Conservation (phyloP, 192 early-diverging fungal species). For the Mortierella alpina region DNA sequence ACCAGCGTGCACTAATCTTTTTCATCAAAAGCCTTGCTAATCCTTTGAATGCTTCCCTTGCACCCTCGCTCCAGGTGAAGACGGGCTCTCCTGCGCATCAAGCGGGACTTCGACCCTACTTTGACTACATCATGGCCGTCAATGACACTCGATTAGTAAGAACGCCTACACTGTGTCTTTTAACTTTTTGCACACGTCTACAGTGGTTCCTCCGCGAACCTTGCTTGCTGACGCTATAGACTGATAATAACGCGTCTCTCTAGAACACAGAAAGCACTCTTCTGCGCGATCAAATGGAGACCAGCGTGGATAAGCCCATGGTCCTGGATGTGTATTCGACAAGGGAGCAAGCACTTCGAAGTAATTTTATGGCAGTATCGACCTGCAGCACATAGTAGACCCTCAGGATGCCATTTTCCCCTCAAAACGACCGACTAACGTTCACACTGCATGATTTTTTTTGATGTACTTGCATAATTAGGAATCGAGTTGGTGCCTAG, state of each 20-base stretch:
- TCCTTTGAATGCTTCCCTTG: not conserved
- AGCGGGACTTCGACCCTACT: slow-evolving; percentile 76
- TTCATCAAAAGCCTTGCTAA: not conserved
- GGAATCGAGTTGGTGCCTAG: slow-evolving; percentile 54
- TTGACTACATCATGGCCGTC: slow-evolving; percentile 77
- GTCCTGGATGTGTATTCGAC: slow-evolving; percentile 67
- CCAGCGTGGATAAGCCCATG: slow-evolving; percentile 56
- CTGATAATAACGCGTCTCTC: not conserved
- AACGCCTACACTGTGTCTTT: not conserved
- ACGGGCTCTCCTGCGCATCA: slow-evolving; percentile 71
- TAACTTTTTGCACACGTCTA: not conserved
- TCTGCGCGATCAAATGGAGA: slow-evolving; percentile 56
- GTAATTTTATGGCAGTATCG: slow-evolving; percentile 9
- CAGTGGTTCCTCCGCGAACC: too few species aligned
- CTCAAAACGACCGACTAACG: not conserved
- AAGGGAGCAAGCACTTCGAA: slow-evolving; percentile 63
- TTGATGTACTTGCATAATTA: slow-evolving; percentile 22
- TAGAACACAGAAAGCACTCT: slow-evolving; percentile 47
- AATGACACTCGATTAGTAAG: slow-evolving; percentile 63
- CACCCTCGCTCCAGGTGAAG: slow-evolving; percentile 58
- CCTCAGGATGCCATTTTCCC: not conserved
- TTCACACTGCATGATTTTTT: not conserved
- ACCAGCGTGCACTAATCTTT: not conserved
- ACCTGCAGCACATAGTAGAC: not conserved
- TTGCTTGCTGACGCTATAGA: too few species aligned